Base-by-base conservation (phyloP, 2,329 filamentous ascomycete genomes). In the Colletotrichum salicis region DNA sequence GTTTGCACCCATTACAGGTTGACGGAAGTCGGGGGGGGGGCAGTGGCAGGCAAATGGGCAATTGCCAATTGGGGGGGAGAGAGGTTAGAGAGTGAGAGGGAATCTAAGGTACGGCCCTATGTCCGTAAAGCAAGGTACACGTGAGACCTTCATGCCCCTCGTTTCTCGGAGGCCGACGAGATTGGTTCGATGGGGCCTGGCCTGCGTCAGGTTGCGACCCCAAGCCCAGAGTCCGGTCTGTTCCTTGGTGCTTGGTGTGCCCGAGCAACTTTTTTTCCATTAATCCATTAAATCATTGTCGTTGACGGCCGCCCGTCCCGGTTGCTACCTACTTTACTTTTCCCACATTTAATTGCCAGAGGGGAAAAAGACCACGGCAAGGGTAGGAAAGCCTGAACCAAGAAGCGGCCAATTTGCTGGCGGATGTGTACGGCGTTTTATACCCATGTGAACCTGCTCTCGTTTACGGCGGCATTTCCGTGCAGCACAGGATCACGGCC, bases 121-220 rank as follows among this genome's bases (percentile, higher is more conserved):
- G 33, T 48, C 64, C 22, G 54, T 67, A 27, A 69, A 67, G 64
- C 69, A 71, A 71, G 69, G 65, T 48, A 70, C 70, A 70, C 65
- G 66, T 72, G 70, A 70, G 70, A 70, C 70, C 70, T 72, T 64
- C 59, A 64, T 59, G 55, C 65, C 65, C 60, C 65, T 60, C 57
- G 56, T 48, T 37, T 64, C 59, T 59, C 65, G 55, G 65, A 71
- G 45, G 65, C 60, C 24, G 54, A 71, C 45, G 48, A 71, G 69
- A 69, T 71, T 71, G 69, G 69, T 67, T 64, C 54, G 35, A 51
- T 15, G 54, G 54, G 54, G 54, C 65, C 57, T 70, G 65, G 65
- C 65, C 69, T 69, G 69, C 69, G 65, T 71, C 69, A 71, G 55
- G 65, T 59, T 69, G 65, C 64, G 69, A 64, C 59, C 41, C 69